phyloP scores from a whole-genome alignment of 139 green algal genomes.

The Tetradesmus lagerheimii region DNA sequence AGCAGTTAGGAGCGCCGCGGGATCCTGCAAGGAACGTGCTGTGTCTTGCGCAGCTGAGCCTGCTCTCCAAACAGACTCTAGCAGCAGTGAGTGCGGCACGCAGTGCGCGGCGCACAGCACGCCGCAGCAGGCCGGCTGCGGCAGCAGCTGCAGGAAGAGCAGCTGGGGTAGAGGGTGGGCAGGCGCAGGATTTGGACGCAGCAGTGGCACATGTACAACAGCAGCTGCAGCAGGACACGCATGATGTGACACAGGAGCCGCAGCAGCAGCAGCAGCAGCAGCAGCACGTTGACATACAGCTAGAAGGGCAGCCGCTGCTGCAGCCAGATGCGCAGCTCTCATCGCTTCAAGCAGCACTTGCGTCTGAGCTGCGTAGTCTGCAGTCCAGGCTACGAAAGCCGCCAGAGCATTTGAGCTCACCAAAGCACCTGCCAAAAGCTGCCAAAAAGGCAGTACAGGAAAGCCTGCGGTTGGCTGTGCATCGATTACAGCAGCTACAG shows the following conservation, averaged over 20 bases:
- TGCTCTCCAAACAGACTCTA: not conserved
- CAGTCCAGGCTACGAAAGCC: not conserved
- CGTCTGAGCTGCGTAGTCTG: not conserved
- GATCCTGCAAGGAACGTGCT: not conserved
- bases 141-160: not conserved
- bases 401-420: not conserved
- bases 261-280: not conserved
- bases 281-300: not conserved
- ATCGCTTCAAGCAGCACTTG: not conserved
- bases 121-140: not conserved
- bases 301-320: not conserved
- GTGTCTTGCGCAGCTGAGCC: not conserved
- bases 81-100: not conserved
- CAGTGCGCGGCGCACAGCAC: not conserved
- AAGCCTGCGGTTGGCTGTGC: not conserved
- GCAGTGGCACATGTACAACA: not conserved
- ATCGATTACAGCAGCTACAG: not conserved
- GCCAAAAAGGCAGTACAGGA: constrained; percentile 7
- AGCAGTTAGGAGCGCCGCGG: not conserved
- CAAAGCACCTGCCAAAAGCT: constrained; percentile 3
- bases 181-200: not conserved
- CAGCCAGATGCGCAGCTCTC: not conserved
- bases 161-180: too few relatives aligned
- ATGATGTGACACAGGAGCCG: not conserved
- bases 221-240: not conserved